Evolutionary conservation across 257 asterid genomes (phyloP).

Genomic region (Prunella vulgaris): DNA sequence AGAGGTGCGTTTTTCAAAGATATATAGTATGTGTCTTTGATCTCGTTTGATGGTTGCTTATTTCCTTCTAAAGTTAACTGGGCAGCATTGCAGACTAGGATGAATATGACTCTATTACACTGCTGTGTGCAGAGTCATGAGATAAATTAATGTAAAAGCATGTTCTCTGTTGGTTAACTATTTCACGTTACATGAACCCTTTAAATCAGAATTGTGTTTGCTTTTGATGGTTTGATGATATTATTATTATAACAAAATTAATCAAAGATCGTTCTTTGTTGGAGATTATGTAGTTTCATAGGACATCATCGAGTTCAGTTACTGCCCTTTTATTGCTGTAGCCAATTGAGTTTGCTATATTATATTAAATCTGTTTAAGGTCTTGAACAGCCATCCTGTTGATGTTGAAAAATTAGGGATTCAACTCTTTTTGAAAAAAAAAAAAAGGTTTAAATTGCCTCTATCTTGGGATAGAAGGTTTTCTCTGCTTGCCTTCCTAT

Average conservation of each 20-base stretch:
- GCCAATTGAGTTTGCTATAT: neutral
- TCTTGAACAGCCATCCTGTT: too few species aligned
- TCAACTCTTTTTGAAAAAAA: neutral
- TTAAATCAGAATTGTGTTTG: neutral
- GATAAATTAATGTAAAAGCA: neutral
- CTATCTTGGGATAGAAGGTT: too few species aligned
- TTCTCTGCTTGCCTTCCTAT: too few species aligned
- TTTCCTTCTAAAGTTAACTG: conserved; percentile 1
- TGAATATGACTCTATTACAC: neutral
- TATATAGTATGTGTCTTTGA: conserved; percentile 9
- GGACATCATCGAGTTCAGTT: neutral
- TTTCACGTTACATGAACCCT: conserved; percentile 2
- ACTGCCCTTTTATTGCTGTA: neutral
- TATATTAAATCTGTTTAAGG: neutral
- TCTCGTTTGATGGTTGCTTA: conserved; percentile 3
- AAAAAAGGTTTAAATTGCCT: neutral
- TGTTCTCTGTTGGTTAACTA: neutral
- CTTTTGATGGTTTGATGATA: neutral
- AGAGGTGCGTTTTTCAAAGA: conserved; percentile 51
- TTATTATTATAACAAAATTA: neutral
- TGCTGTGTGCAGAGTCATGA: too few species aligned
- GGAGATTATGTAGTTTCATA: neutral
- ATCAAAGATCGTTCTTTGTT: neutral
- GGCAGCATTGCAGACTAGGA: neutral
- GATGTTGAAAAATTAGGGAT: neutral